A percentile compares a stretch with the other conserved stretches of the same genome.
phyloP scores from a whole-genome alignment of 169 alveolate species.

The Plasmodium gonderi region DNA sequence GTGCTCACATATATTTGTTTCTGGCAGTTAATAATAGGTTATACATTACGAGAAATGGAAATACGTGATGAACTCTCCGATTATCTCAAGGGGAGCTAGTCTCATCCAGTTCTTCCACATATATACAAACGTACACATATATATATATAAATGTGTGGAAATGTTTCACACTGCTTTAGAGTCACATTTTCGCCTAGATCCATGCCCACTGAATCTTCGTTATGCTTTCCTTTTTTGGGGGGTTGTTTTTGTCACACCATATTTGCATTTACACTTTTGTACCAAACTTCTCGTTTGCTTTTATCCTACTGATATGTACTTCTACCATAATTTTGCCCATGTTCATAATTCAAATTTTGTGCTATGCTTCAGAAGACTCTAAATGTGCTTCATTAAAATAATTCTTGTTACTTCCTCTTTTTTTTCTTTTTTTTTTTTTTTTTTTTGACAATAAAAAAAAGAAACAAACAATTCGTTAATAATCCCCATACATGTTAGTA shows the following conservation, averaged over 20 bases:
- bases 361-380: not conserved
- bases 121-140: not conserved
- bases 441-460: no score
- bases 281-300: not conserved
- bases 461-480: no score
- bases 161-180: no score
- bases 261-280: not conserved
- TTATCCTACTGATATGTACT: not conserved
- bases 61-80: slow-evolving; percentile 79
- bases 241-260: not conserved
- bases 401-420: not conserved
- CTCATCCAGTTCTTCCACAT: not conserved
- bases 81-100: slow-evolving; percentile 39
- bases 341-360: not conserved
- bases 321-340: no score
- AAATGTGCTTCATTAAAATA: not conserved
- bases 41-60: slow-evolving; percentile 85
- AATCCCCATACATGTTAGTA: no score
- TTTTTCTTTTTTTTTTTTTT: no score
- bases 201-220: no score
- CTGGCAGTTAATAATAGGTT: slow-evolving; percentile 89
- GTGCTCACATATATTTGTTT: slow-evolving; percentile 85
- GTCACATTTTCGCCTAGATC: no score
- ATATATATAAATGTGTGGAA: not conserved
- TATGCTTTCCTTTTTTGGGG: no score